A percentile compares a stretch with the other conserved stretches of the same genome.
phyloP scores from a whole-genome alignment of 2,329 filamentous ascomycete genomes.

The Colletotrichum simmondsii region DNA sequence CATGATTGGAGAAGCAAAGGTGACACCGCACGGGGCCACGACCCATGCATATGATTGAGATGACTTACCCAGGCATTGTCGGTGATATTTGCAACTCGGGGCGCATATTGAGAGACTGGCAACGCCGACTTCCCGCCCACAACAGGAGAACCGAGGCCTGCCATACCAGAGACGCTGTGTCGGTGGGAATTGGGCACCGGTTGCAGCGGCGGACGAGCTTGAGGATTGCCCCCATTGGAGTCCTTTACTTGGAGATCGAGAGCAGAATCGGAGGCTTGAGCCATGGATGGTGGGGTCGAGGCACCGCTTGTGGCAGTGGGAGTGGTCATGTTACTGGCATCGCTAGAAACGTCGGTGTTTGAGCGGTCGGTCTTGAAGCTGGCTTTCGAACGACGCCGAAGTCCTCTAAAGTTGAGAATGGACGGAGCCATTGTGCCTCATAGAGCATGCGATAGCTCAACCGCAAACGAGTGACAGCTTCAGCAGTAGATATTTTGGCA shows the following conservation, averaged over 20 bases:
- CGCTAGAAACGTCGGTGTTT: constrained; percentile 65
- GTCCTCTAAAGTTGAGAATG: constrained; percentile 76
- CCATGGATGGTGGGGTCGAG: constrained; percentile 79
- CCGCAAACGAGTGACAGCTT: constrained; percentile 5
- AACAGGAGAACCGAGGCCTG: constrained; percentile 67
- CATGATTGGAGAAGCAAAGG: neutral
- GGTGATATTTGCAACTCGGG: constrained; percentile 80
- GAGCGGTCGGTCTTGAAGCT: constrained; percentile 76
- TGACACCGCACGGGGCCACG: neutral
- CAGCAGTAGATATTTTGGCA: neutral
- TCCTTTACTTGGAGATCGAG: constrained; percentile 72
- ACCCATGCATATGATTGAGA: neutral
- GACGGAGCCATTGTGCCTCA: constrained; percentile 63
- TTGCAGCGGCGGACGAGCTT: constrained; percentile 49
- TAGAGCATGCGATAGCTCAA: constrained; percentile 10
- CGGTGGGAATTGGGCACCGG: constrained; percentile 60
- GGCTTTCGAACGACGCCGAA: constrained; percentile 80
- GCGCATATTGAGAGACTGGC: constrained; percentile 82
- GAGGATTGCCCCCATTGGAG: constrained; percentile 35
- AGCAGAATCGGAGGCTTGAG: constrained; percentile 73
- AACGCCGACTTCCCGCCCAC: constrained; percentile 65
- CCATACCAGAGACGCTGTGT: constrained; percentile 73
- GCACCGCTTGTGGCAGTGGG: constrained; percentile 76
- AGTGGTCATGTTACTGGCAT: constrained; percentile 69
- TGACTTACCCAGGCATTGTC: constrained; percentile 85